Evolutionary conservation across 164 flowering plant species (phyloP).

Genomic region (Stephania japonica): DNA sequence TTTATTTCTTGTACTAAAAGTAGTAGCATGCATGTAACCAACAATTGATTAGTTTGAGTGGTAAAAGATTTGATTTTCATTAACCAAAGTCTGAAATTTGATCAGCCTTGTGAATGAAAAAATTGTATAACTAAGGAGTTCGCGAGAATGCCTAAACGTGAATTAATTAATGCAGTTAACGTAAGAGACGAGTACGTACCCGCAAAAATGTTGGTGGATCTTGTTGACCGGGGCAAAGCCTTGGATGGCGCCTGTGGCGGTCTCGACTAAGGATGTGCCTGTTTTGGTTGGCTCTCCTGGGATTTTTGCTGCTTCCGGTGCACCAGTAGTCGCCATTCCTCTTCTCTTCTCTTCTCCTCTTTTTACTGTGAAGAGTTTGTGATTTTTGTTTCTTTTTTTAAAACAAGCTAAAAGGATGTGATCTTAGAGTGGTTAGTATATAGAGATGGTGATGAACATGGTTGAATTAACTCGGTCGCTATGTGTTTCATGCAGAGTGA

Average conservation of each 20-base stretch:
- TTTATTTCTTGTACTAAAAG: too few relatives aligned
- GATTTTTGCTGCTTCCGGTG: slow-evolving; percentile 21
- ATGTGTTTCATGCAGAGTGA: neutral
- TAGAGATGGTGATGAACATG: too few relatives aligned
- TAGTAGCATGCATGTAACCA: too few relatives aligned
- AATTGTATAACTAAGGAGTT: too few relatives aligned
- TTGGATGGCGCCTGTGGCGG: slow-evolving; percentile 61
- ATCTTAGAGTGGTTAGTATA: too few relatives aligned
- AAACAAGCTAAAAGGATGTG: neutral
- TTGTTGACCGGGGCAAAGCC: slow-evolving; percentile 63
- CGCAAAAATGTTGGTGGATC: slow-evolving; percentile 97
- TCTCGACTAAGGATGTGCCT: slow-evolving; percentile 53
- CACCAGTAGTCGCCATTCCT: slow-evolving; percentile 14
- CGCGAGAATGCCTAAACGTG: too few relatives aligned
- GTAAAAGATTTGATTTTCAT: neutral
- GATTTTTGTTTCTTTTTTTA: neutral
- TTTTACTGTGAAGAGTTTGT: neutral
- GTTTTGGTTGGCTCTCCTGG: slow-evolving; percentile 70
- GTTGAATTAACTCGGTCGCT: neutral
- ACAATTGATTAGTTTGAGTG: neutral
- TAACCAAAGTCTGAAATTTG: too few relatives aligned
- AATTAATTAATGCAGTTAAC: too few relatives aligned
- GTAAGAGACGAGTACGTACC: slow-evolving; percentile 26
- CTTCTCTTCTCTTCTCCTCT: neutral
- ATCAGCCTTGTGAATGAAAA: too few relatives aligned